These are phyloP conservation scores for Corylus heterophylla DNA, from an alignment of 306 rosid genomes.

Conservation along the genomic window DNA sequence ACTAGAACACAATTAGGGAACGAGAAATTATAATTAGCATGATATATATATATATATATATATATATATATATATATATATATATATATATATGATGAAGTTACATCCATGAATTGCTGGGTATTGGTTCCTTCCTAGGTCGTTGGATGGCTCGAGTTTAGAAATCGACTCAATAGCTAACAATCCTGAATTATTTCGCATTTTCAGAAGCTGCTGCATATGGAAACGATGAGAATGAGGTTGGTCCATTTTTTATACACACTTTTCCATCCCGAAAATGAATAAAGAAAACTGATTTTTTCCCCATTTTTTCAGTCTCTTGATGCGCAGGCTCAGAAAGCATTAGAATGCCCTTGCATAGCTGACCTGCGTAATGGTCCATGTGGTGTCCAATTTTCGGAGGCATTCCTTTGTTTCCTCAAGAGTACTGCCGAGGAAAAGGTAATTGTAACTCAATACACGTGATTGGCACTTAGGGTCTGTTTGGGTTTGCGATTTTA, in stretches of 20 bases:
- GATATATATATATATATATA: neutral
- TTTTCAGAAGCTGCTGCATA: conserved; percentile 85
- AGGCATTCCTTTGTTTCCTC: conserved; percentile 84
- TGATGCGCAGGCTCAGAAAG: conserved; percentile 82
- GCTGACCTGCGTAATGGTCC: conserved; percentile 80
- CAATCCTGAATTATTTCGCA: conserved; percentile 10
- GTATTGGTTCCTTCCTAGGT: too few relatives aligned
- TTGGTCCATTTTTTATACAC: conserved; percentile 34
- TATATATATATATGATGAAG: neutral
- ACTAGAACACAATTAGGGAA: neutral
- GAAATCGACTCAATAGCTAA: neutral
- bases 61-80: neutral
- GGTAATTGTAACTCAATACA: conserved; percentile 38
- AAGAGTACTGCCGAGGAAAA: conserved; percentile 86
- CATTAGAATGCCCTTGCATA: conserved; percentile 92
- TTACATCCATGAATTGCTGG: neutral
- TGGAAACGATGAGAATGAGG: conserved; percentile 68
- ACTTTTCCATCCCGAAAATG: conserved; percentile 16
- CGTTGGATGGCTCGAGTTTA: neutral
- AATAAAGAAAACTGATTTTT: conserved; percentile 16
- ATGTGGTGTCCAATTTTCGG: conserved; percentile 79
- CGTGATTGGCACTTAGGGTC: neutral
- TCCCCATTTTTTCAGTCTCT: conserved; percentile 63
- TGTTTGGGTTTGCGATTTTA: too few relatives aligned
- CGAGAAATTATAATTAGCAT: neutral